Percentiles rank a stretch among this genome's conserved stretches.
These are phyloP conservation scores for Diospyros lotus DNA, from an alignment of 148 eudicot genomes.

Conservation along the genomic window DNA sequence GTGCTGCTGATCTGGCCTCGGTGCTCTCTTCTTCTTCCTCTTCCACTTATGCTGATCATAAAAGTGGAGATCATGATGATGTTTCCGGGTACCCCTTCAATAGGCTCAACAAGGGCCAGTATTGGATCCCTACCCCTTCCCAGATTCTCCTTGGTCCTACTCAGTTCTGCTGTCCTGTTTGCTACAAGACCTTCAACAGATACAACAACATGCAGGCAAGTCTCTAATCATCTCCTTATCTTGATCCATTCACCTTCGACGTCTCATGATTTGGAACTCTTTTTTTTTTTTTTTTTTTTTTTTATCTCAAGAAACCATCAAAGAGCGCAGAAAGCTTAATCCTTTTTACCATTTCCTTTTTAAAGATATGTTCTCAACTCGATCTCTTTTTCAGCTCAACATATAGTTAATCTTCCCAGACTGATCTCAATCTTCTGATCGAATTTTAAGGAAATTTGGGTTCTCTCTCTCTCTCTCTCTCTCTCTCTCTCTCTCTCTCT, in stretches of 20 bases:
- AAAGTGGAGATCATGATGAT: slow-evolving; percentile 18
- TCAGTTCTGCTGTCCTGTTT: slow-evolving; percentile 93
- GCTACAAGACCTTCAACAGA: slow-evolving; percentile 90
- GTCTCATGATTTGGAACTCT: too few species aligned
- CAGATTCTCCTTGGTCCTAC: slow-evolving; percentile 96
- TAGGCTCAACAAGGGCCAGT: slow-evolving; percentile 70
- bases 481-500: neutral
- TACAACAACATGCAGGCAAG: slow-evolving; percentile 96
- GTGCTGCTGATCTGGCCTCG: slow-evolving; percentile 62
- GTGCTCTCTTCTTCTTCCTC: slow-evolving; percentile 26
- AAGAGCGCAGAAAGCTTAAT: neutral
- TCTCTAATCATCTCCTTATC: neutral
- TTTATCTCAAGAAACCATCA: neutral
- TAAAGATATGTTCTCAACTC: neutral
- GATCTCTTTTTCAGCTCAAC: neutral
- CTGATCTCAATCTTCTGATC: too few species aligned
- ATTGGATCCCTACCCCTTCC: slow-evolving; percentile 97
- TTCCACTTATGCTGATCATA: neutral
- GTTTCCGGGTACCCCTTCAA: slow-evolving; percentile 35
- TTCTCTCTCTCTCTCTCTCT: too few species aligned
- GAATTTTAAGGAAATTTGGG: too few species aligned
- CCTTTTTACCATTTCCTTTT: too few species aligned
- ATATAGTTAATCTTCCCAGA: too few species aligned
- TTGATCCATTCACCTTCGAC: too few species aligned
- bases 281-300: neutral